Percentiles rank a stretch among this genome's conserved stretches.
Conservation (phyloP, 768 basidiomycete species). For the Suillus subluteus region DNA sequence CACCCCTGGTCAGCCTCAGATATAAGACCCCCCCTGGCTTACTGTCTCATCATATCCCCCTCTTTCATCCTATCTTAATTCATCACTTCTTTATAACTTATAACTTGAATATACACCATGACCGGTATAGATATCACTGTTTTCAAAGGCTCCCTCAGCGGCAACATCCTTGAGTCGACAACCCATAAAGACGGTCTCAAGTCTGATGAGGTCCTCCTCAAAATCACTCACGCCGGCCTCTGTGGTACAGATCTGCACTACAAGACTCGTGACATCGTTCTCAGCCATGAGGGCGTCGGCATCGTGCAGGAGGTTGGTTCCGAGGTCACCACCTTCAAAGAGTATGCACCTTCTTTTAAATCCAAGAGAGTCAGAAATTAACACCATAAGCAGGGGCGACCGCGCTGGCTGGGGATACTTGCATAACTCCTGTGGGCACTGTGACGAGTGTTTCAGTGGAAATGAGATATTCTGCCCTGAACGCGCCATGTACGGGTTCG, state of each 20-base stretch:
- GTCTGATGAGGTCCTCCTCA: slow-evolving; percentile 35
- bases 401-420: slow-evolving; percentile 41
- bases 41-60: neutral
- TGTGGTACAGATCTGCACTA: slow-evolving; percentile 27
- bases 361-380: neutral
- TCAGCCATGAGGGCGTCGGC: slow-evolving; percentile 44
- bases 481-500: slow-evolving; percentile 28
- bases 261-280: slow-evolving; percentile 35
- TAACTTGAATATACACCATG: slow-evolving; percentile 4
- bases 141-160: slow-evolving; percentile 33
- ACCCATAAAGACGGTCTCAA: slow-evolving; percentile 22
- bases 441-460: slow-evolving; percentile 37
- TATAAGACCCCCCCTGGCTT: neutral
- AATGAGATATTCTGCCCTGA: slow-evolving; percentile 33
- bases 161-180: slow-evolving; percentile 21
- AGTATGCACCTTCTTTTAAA: slow-evolving; percentile 28
- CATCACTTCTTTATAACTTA: neutral
- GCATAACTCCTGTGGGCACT: slow-evolving; percentile 36
- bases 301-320: slow-evolving; percentile 36
- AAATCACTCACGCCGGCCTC: slow-evolving; percentile 35
- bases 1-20: neutral
- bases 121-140: slow-evolving; percentile 29
- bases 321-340: slow-evolving; percentile 37
- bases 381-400: slow-evolving; percentile 30
- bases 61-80: neutral